Conservation (phyloP, 306 rosid species). For the Quercus rubra region DNA sequence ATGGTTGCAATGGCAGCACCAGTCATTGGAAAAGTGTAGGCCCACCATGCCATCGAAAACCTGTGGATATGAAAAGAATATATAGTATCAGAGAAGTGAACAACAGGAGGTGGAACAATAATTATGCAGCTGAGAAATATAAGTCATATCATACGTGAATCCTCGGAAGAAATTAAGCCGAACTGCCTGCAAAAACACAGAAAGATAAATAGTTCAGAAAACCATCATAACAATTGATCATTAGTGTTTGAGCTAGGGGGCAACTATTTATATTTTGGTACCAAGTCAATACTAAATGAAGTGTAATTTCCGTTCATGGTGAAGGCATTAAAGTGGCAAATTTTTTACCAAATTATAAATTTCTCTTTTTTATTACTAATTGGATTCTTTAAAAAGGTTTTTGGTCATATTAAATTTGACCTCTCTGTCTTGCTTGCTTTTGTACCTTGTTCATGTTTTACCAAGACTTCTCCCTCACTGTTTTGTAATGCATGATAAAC, state of each 20-base stretch:
- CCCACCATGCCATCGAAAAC: slow-evolving; percentile 98
- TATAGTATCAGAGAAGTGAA: slow-evolving; percentile 7
- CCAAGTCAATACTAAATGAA: not conserved
- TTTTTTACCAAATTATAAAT: too few relatives aligned
- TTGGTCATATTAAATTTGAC: too few relatives aligned
- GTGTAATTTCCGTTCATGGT: not conserved
- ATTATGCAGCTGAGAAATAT: not conserved
- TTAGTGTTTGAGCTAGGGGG: not conserved
- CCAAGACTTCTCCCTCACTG: too few relatives aligned
- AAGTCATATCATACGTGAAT: slow-evolving; percentile 51
- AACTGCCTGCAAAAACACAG: slow-evolving; percentile 58
- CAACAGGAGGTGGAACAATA: not conserved
- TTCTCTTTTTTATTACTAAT: too few relatives aligned
- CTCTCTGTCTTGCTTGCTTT: too few relatives aligned
- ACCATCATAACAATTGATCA: not conserved
- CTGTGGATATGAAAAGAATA: slow-evolving; percentile 35
- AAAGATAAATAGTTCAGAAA: not conserved
- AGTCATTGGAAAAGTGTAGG: slow-evolving; percentile 97
- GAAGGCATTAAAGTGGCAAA: too few relatives aligned
- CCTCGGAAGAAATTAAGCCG: slow-evolving; percentile 79
- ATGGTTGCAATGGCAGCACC: slow-evolving; percentile 95
- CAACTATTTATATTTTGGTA: not conserved
- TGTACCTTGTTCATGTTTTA: too few relatives aligned
- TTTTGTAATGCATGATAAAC: too few relatives aligned
- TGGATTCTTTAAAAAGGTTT: too few relatives aligned